Percentiles rank a stretch among this genome's conserved stretches.
Evolutionary conservation across 208 protist genomes (phyloP).

Genomic region (Porcisia deanei): DNA sequence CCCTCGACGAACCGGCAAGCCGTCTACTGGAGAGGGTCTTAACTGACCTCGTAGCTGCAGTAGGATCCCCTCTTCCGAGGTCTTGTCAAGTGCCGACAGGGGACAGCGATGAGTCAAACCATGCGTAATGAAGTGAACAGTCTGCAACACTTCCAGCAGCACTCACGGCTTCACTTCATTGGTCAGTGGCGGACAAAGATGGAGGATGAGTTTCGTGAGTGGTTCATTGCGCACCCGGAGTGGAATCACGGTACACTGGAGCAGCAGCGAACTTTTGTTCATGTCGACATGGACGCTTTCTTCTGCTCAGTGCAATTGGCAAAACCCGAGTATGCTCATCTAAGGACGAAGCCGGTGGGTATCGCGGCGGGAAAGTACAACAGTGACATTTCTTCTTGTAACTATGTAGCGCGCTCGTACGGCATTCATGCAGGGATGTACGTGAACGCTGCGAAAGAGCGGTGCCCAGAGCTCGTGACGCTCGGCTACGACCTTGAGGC

Average conservation of each 20-base stretch:
- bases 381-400: slow-evolving; percentile 93
- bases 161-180: slow-evolving; percentile 94
- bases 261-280: slow-evolving; percentile 69
- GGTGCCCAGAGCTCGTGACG: slow-evolving; percentile 88
- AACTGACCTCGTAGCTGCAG: slow-evolving; percentile 22
- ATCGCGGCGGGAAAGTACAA: slow-evolving; percentile 85
- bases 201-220: slow-evolving; percentile 63
- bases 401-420: slow-evolving; percentile 88
- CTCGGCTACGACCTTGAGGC: slow-evolving; percentile 91
- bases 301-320: slow-evolving; percentile 92
- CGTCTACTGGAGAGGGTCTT: slow-evolving; percentile 35
- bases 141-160: slow-evolving; percentile 85
- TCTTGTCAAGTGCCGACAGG: not conserved
- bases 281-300: slow-evolving; percentile 96
- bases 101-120: slow-evolving; percentile 19
- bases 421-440: slow-evolving; percentile 94
- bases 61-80: not conserved
- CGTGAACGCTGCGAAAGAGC: slow-evolving; percentile 72
- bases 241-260: slow-evolving; percentile 72
- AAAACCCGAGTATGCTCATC: slow-evolving; percentile 78
- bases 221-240: slow-evolving; percentile 60
- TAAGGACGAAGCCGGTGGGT: slow-evolving; percentile 78
- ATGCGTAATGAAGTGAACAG: slow-evolving; percentile 72
- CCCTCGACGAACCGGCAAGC: slow-evolving; percentile 39
- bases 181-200: slow-evolving; percentile 89